phyloP scores from a whole-genome alignment of 2,329 filamentous ascomycete species.

The Penicillium sp. region DNA sequence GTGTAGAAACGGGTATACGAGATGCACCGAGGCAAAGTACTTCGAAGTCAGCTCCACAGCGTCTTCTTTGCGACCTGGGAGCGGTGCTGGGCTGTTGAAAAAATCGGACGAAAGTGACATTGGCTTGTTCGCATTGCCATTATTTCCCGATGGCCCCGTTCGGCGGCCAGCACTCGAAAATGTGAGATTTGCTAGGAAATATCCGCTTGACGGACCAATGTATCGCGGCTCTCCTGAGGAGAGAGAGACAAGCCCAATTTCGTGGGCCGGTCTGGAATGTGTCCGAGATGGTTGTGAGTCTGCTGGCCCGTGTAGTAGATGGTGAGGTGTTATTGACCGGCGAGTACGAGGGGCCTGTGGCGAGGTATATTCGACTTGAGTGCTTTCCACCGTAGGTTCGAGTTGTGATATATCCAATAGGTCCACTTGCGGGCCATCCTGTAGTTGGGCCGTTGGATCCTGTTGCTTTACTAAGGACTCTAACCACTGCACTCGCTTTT shows the following conservation, averaged over 20 bases:
- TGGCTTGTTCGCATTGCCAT: constrained; percentile 12
- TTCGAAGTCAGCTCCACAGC: constrained; percentile 44
- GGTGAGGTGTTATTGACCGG: constrained; percentile 1
- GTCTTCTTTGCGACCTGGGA: constrained; percentile 35
- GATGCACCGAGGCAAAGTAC: constrained; percentile 52
- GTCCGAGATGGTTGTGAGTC: constrained; percentile 9
- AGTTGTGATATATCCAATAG: constrained; percentile 2
- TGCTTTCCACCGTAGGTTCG: not conserved
- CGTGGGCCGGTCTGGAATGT: constrained; percentile 41
- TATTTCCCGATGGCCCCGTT: constrained; percentile 7
- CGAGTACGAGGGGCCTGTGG: not conserved
- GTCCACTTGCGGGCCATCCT: constrained; percentile 18
- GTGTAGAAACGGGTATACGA: constrained; percentile 53
- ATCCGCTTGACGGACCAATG: constrained; percentile 57
- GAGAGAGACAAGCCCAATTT: constrained; percentile 54
- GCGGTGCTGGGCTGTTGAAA: constrained; percentile 29
- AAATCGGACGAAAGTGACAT: constrained; percentile 26
- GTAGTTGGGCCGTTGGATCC: constrained; percentile 46
- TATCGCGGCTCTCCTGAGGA: constrained; percentile 50
- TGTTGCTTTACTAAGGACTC: constrained; percentile 45
- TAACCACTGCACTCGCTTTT: constrained; percentile 47
- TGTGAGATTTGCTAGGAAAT: constrained; percentile 53
- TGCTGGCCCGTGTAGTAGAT: constrained; percentile 10
- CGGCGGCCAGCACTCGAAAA: constrained; percentile 40
- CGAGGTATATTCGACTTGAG: not conserved